Conservation (phyloP, 2,329 filamentous ascomycete genomes). For the Apiospora arundinis region DNA sequence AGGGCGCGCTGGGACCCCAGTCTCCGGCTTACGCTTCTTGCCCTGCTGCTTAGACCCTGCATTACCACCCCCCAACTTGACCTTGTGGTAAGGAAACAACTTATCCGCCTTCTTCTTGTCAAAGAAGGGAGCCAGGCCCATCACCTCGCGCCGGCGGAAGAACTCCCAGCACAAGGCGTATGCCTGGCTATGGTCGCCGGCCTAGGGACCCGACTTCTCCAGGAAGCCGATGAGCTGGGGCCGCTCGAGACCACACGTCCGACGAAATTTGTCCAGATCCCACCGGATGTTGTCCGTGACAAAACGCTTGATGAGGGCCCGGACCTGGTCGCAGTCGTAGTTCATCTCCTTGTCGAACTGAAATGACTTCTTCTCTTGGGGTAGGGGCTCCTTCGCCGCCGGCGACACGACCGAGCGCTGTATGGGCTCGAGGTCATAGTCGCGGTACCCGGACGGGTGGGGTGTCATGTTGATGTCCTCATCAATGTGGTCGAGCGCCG, state of each 20-base stretch:
- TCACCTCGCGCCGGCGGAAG: not conserved
- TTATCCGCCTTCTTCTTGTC: not conserved
- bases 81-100: not conserved
- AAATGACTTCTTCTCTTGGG: not conserved
- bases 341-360: not conserved
- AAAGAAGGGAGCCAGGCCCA: not conserved
- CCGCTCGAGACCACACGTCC: not conserved
- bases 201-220: not conserved
- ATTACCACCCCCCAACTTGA: not conserved
- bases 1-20: not conserved
- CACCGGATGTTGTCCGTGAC: not conserved
- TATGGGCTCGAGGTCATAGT: not conserved
- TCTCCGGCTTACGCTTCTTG: no score
- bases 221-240: not conserved
- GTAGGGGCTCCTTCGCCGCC: not conserved
- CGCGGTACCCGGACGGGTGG: not conserved
- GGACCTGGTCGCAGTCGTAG: slow-evolving; percentile 19
- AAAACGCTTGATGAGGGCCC: not conserved
- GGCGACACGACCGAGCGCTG: not conserved
- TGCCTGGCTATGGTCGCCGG: not conserved
- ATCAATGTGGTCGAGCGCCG: not conserved
- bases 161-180: slow-evolving; percentile 9
- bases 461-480: not conserved
- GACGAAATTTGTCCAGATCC: not conserved
- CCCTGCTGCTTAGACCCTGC: not conserved